Percentiles rank a stretch among this genome's conserved stretches.
These are phyloP conservation scores for Lagenaria siceraria DNA, from an alignment of 306 rosid genomes.

Conservation along the genomic window DNA sequence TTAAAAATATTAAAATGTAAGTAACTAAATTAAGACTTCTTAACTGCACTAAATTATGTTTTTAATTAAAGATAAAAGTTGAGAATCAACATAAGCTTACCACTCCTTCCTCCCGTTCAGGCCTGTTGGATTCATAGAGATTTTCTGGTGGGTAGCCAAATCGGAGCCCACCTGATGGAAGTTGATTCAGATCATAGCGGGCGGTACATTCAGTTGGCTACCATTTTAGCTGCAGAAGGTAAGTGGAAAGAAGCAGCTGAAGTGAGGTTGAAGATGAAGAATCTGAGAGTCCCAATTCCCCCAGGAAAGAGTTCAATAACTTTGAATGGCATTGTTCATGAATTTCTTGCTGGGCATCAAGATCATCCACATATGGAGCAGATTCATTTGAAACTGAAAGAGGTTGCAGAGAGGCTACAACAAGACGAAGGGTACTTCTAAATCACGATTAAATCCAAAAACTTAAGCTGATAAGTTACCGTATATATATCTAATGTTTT, in stretches of 20 bases:
- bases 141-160: slow-evolving; percentile 33
- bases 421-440: slow-evolving; percentile 6
- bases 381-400: slow-evolving; percentile 24
- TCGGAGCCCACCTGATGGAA: slow-evolving; percentile 35
- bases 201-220: slow-evolving; percentile 38
- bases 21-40: no score
- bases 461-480: not conserved
- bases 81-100: not conserved
- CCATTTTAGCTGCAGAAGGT: slow-evolving; percentile 35
- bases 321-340: slow-evolving; percentile 34
- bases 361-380: slow-evolving; percentile 24
- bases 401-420: slow-evolving; percentile 10
- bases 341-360: slow-evolving; percentile 33
- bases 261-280: slow-evolving; percentile 34
- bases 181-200: slow-evolving; percentile 37
- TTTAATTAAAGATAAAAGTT: not conserved
- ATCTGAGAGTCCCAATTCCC: slow-evolving; percentile 21
- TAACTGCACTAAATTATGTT: no score
- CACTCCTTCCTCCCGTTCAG: not conserved
- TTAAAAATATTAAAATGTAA: not conserved
- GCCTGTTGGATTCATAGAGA: slow-evolving; percentile 37
- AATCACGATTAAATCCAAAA: not conserved
- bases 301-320: slow-evolving; percentile 46
- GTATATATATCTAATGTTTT: not conserved
- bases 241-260: slow-evolving; percentile 39